A percentile compares a stretch with the other conserved stretches of the same genome.
phyloP scores from a whole-genome alignment of 1,139 yeast species.

The Candida labiduridarum region DNA sequence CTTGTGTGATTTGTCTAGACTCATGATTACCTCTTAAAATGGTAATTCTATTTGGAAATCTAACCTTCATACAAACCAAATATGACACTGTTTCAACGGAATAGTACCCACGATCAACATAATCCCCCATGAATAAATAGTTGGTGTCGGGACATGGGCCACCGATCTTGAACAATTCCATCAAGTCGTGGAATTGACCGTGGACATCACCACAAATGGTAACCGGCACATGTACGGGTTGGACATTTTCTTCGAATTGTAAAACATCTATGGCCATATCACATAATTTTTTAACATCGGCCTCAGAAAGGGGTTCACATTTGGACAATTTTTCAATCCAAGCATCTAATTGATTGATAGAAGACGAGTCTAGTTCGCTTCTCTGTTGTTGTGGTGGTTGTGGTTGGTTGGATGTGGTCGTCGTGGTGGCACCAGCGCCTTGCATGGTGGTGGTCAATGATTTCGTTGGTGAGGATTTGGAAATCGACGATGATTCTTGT shows the following conservation, averaged over 20 bases:
- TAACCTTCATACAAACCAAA: slow-evolving; percentile 86
- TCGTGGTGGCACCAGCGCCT: slow-evolving; percentile 6
- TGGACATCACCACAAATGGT: slow-evolving; percentile 99
- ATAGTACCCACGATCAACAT: slow-evolving; percentile 96
- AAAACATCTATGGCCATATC: slow-evolving; percentile 89
- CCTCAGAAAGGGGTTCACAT: slow-evolving; percentile 85
- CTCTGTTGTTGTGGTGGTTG: slow-evolving; percentile 4
- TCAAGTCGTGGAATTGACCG: slow-evolving; percentile 94
- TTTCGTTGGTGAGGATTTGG: background rate
- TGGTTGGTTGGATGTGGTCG: slow-evolving; percentile 2
- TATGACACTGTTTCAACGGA: slow-evolving; percentile 89
- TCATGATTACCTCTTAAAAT: slow-evolving; percentile 97
- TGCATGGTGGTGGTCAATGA: slow-evolving; percentile 8
- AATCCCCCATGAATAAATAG: slow-evolving; percentile 89
- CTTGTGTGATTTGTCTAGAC: slow-evolving; percentile 95
- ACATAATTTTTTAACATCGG: slow-evolving; percentile 80
- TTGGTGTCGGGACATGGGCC: slow-evolving; percentile 89
- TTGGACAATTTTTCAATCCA: slow-evolving; percentile 82
- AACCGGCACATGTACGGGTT: slow-evolving; percentile 89
- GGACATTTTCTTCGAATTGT: slow-evolving; percentile 90
- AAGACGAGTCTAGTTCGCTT: slow-evolving; percentile 15
- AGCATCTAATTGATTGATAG: slow-evolving; percentile 72
- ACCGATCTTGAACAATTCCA: slow-evolving; percentile 87
- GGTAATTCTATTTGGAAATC: slow-evolving; percentile 93
- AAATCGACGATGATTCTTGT: slow-evolving; percentile 19